Evolutionary conservation across 805 yeast genomes (phyloP), one percentile per base, ranked within the genome.

Genomic region (Kockiozyma suomiensis): DNA sequence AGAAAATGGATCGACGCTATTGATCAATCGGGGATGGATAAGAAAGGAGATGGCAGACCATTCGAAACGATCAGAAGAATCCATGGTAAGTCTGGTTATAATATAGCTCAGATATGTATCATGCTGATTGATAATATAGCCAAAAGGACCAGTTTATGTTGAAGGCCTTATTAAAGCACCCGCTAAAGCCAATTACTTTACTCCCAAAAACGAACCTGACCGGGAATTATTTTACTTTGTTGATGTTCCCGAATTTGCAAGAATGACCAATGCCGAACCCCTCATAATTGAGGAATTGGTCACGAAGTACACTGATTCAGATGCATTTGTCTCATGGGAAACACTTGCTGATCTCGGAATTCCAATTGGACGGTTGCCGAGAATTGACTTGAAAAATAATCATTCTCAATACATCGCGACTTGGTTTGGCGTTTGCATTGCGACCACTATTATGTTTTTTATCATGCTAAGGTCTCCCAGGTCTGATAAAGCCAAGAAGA

Each of bases 11-110:
- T 82, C 85, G 50, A 92, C 88, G 54, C 77, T 94, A 17, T 76
- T 94, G 55, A 81, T 94, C 30, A 96, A 90, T 72, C 82, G 99
- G 66, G 99, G 99, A 15, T 94, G 97, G 96, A 84, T 94, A 48
- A 76, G 83, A 26, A 90, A 87, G 66, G 88, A 84, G 13, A 83
- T 83, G 62, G 82, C 83, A 1, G 72, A 76, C n/a, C 85, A 96
- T 78, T 60, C 79, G 58, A 66, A 78, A 66, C 67, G 88, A 83
- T 74, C 74, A 12, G 78, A 92, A 58, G 80, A 82, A 60, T 85
- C 96, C 0, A 70, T 87, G 59, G 60, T 64, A 38, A 47, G 59
- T 26, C 7, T 30, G 8, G 30, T 10, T 21, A 19, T 17, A 12
- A 23, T 25, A 4, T 28, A 32, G n/a, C n/a, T n/a, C n/a, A n/a